A percentile compares a stretch with the other conserved stretches of the same genome.
phyloP scores from a whole-genome alignment of 495 filamentous ascomycete species.

The Aspergillus diversus region DNA sequence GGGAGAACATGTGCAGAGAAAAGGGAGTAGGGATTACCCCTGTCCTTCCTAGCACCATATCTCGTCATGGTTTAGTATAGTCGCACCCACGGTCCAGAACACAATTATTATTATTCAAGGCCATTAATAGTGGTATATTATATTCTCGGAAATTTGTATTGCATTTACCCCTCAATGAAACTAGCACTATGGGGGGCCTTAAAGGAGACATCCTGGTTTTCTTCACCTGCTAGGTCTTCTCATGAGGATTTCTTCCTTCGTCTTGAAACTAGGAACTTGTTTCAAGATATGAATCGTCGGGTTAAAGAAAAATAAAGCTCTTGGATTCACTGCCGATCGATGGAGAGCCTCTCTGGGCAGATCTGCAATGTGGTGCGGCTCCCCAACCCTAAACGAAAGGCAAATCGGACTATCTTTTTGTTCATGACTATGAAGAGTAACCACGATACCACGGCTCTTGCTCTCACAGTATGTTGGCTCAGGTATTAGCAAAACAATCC shows the following conservation, averaged over 20 bases:
- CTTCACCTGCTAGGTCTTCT: not conserved
- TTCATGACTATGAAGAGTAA: not conserved
- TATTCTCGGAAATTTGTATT: not conserved
- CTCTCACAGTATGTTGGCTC: not conserved
- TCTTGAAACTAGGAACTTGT: not conserved
- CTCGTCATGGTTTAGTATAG: not conserved
- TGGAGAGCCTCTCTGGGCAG: not conserved
- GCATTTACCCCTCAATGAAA: not conserved
- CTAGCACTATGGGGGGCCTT: not conserved
- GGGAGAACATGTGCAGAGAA: not conserved
- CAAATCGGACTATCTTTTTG: not conserved
- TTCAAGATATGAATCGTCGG: not conserved
- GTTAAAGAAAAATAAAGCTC: not conserved
- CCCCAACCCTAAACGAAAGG: not conserved
- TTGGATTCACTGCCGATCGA: not conserved
- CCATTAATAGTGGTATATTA: not conserved
- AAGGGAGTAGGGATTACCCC: not conserved
- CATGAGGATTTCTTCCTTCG: not conserved
- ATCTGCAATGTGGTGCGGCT: not conserved
- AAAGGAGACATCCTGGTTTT: not conserved
- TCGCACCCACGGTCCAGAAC: not conserved
- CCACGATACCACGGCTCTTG: not conserved
- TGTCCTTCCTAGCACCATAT: not conserved
- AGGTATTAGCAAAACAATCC: not conserved
- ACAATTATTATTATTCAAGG: not conserved